A percentile compares a stretch with the other conserved stretches of the same genome.
phyloP scores from a whole-genome alignment of 2,329 filamentous ascomycete species.

The Penicillium sp. region DNA sequence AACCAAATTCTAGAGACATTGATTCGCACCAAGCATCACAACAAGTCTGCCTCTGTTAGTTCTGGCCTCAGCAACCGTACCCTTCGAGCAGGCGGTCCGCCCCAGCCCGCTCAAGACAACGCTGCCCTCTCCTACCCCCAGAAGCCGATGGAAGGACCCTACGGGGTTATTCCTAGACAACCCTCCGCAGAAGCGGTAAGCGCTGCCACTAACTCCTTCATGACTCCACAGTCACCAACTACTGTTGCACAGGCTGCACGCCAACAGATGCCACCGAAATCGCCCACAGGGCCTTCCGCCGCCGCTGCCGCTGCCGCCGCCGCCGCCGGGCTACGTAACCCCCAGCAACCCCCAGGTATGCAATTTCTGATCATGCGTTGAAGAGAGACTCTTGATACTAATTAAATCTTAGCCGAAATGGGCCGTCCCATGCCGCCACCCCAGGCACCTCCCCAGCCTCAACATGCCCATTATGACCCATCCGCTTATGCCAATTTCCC shows the following conservation, averaged over 20 bases:
- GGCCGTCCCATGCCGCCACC: conserved; percentile 39
- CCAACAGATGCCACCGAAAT: conserved; percentile 49
- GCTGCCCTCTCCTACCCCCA: conserved; percentile 36
- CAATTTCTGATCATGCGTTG: background rate
- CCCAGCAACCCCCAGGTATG: conserved; percentile 44
- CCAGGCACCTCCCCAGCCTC: conserved; percentile 41
- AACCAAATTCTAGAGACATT: conserved; percentile 91
- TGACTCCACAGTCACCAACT: conserved; percentile 48
- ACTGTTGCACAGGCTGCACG: conserved; percentile 32
- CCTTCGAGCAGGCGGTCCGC: conserved; percentile 56
- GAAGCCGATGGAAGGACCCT: conserved; percentile 39
- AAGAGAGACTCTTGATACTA: background rate
- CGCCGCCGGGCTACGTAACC: conserved; percentile 48
- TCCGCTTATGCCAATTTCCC: conserved; percentile 43
- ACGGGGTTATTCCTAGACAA: conserved; percentile 38
- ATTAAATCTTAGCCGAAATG: conserved; percentile 41
- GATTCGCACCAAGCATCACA: conserved; percentile 73
- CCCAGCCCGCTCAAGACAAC: conserved; percentile 43
- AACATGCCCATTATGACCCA: conserved; percentile 49
- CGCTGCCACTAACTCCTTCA: conserved; percentile 45
- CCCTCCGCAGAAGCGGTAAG: conserved; percentile 44
- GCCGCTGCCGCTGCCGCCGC: conserved; percentile 53
- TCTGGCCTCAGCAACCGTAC: conserved; percentile 64
- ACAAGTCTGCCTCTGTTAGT: conserved; percentile 53
- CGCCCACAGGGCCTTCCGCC: conserved; percentile 49